These are phyloP conservation scores for Nakazawaea pomicola DNA, from an alignment of 805 yeast species.

Conservation along the genomic window DNA sequence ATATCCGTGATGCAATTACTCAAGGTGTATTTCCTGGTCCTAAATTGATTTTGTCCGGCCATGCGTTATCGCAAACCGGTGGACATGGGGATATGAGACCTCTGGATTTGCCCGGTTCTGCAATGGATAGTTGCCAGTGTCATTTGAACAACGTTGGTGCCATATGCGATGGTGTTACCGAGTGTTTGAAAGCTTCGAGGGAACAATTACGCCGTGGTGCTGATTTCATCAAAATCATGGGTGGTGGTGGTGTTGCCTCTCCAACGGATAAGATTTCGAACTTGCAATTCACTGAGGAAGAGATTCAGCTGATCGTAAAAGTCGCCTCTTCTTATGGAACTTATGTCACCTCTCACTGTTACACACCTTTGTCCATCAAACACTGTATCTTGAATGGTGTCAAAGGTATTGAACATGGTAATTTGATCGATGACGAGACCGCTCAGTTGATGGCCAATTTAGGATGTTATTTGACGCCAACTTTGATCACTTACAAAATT, in stretches of 20 bases:
- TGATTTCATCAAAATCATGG: constrained; percentile 24
- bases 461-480: constrained; percentile 22
- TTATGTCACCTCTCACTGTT: constrained; percentile 25
- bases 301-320: constrained; percentile 21
- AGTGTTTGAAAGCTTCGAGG: constrained; percentile 21
- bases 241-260: constrained; percentile 27
- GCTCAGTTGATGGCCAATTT: constrained; percentile 22
- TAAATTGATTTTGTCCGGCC: constrained; percentile 20
- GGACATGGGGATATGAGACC: constrained; percentile 25
- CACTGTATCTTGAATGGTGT: constrained; percentile 23
- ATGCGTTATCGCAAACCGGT: constrained; percentile 25
- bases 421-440: constrained; percentile 22
- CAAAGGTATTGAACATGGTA: constrained; percentile 27
- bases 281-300: constrained; percentile 22
- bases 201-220: constrained; percentile 24
- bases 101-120: constrained; percentile 19
- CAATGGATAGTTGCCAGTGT: constrained; percentile 18
- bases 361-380: constrained; percentile 21
- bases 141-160: constrained; percentile 19
- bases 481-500: constrained; percentile 24
- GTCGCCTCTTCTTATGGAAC: constrained; percentile 23
- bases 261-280: constrained; percentile 23
- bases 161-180: constrained; percentile 24
- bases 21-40: constrained; percentile 25
- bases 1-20: constrained; percentile 20